Percentiles rank a stretch among this genome's conserved stretches.
Evolutionary conservation across 2,329 filamentous ascomycete genomes (phyloP).

Genomic region (Scolecobasidium constrictum): DNA sequence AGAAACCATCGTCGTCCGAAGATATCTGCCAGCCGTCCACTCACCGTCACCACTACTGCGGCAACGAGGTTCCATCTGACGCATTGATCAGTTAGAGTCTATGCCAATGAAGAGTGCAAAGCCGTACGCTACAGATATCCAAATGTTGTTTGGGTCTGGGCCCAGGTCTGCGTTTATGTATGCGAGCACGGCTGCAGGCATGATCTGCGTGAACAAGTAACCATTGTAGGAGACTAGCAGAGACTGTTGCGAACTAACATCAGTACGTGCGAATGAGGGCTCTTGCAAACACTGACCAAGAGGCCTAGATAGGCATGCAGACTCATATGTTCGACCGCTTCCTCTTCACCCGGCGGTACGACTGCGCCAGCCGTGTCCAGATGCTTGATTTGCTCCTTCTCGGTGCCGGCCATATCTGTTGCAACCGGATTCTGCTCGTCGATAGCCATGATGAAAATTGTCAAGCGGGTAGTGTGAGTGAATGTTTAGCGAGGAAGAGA

Average conservation of each 20-base stretch:
- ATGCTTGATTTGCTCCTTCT: no score
- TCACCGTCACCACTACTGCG: not conserved
- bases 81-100: conserved; percentile 8
- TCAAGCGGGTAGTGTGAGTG: no score
- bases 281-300: not conserved
- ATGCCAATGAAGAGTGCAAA: conserved; percentile 13
- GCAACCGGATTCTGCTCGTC: no score
- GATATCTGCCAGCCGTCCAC: conserved; percentile 18
- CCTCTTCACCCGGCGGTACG: no score
- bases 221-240: not conserved
- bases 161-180: conserved; percentile 17
- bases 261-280: no score
- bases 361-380: no score
- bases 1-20: conserved; percentile 16
- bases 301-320: not conserved
- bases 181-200: conserved; percentile 12
- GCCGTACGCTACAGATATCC: conserved; percentile 14
- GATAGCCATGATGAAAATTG: no score
- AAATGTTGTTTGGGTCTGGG: conserved; percentile 14
- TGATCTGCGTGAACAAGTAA: not conserved
- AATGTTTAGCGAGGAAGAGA: no score
- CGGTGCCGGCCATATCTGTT: no score
- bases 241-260: no score
- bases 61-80: not conserved
- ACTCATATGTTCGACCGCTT: not conserved